Evolutionary conservation across 2,329 filamentous ascomycete species (phyloP).

Genomic region (Fusarium palustre): DNA sequence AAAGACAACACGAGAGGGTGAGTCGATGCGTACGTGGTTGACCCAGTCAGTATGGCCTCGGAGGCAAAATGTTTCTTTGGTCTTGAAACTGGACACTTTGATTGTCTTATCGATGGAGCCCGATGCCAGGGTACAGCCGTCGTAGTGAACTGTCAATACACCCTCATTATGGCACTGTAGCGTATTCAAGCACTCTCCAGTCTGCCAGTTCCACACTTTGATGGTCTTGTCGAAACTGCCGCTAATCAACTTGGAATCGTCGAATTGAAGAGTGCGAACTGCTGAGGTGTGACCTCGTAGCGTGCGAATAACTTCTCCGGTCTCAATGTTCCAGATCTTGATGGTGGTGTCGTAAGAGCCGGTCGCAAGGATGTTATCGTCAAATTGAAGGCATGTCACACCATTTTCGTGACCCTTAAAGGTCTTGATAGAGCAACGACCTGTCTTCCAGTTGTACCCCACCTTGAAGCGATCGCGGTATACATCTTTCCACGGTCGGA

Average conservation of each 20-base stretch:
- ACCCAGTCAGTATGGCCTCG: slow-evolving; percentile 94
- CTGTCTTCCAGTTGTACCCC: slow-evolving; percentile 97
- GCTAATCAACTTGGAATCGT: slow-evolving; percentile 89
- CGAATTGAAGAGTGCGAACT: slow-evolving; percentile 91
- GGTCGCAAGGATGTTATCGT: slow-evolving; percentile 90
- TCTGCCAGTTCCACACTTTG: slow-evolving; percentile 97
- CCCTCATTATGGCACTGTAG: slow-evolving; percentile 83
- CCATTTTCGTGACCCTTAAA: slow-evolving; percentile 91
- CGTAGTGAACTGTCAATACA: slow-evolving; percentile 89
- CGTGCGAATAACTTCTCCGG: slow-evolving; percentile 86
- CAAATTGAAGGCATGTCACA: slow-evolving; percentile 67
- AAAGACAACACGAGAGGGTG: slow-evolving; percentile 83
- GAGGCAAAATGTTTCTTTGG: slow-evolving; percentile 82
- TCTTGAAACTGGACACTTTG: slow-evolving; percentile 92
- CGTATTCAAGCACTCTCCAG: slow-evolving; percentile 85
- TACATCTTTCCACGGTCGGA: slow-evolving; percentile 91
- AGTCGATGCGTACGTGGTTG: slow-evolving; percentile 92
- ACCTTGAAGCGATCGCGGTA: slow-evolving; percentile 97
- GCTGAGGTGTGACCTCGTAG: slow-evolving; percentile 84
- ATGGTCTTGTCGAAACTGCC: slow-evolving; percentile 89
- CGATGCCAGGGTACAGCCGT: slow-evolving; percentile 84
- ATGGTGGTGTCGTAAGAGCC: slow-evolving; percentile 96
- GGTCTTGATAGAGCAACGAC: slow-evolving; percentile 83
- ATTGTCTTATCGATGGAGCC: slow-evolving; percentile 91
- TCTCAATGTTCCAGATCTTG: slow-evolving; percentile 96